A percentile compares a stretch with the other conserved stretches of the same genome.
Conservation (phyloP, 371 early-diverging fungal species). For the Coemansia sp. region DNA sequence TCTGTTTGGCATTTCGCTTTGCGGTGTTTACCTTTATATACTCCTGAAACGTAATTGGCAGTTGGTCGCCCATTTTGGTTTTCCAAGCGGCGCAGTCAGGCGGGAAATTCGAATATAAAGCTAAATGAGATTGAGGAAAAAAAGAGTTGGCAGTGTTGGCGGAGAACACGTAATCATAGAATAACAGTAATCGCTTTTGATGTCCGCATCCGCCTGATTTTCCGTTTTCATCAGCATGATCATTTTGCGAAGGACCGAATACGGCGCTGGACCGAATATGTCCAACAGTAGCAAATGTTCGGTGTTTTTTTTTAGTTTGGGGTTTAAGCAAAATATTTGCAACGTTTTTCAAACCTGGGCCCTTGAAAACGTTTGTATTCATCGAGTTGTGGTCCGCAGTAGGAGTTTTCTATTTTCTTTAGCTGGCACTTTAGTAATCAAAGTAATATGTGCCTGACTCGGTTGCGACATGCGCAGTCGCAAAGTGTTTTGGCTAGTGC, state of each 20-base stretch:
- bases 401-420: background rate
- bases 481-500: background rate
- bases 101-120: slow-evolving; percentile 2
- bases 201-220: background rate
- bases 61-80: slow-evolving; percentile 60
- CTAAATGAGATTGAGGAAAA: slow-evolving; percentile 1
- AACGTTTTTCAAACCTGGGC: slow-evolving; percentile 4
- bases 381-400: background rate
- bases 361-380: slow-evolving; percentile 8
- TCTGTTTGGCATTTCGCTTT: slow-evolving; percentile 11
- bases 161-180: background rate
- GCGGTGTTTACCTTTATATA: slow-evolving; percentile 79
- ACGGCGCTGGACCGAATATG: background rate
- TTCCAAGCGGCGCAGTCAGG: background rate
- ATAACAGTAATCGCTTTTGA: background rate
- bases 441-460: background rate
- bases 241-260: no score
- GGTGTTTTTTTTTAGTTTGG: background rate
- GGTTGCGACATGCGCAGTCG: background rate
- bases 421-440: background rate
- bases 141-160: background rate
- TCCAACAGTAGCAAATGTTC: background rate
- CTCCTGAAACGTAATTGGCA: slow-evolving; percentile 90
- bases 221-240: no score
- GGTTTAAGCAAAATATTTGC: background rate